Percentiles rank a stretch among this genome's conserved stretches.
phyloP scores from a whole-genome alignment of 257 asterid species.

The Cinchona pubescens region DNA sequence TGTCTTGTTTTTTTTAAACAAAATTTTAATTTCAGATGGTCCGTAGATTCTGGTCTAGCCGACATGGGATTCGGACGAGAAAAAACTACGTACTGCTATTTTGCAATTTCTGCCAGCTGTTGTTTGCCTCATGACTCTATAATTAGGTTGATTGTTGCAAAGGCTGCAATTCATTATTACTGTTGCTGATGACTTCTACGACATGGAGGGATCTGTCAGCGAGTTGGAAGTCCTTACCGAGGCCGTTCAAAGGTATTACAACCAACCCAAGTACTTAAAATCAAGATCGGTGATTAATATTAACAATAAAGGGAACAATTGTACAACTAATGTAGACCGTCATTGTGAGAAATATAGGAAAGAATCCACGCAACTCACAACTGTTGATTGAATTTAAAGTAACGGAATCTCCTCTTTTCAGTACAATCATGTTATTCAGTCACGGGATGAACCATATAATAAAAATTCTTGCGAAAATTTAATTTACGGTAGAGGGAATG shows the following conservation, averaged over 20 bases:
- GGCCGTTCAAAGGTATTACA: slow-evolving; percentile 43
- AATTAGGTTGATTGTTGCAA: slow-evolving; percentile 38
- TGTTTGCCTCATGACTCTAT: slow-evolving; percentile 34
- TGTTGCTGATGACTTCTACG: slow-evolving; percentile 61
- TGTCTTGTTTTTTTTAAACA: slow-evolving; percentile 11
- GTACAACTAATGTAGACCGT: too few species aligned
- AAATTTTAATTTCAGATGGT: slow-evolving; percentile 39
- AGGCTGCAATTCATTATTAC: slow-evolving; percentile 44
- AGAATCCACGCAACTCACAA: too few species aligned
- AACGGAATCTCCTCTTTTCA: too few species aligned
- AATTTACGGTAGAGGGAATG: too few species aligned
- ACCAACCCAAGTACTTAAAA: too few species aligned
- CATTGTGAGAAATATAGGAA: too few species aligned
- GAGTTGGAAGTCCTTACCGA: slow-evolving; percentile 41
- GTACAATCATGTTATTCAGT: too few species aligned
- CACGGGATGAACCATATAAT: too few species aligned
- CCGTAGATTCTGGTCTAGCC: slow-evolving; percentile 43
- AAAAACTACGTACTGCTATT: slow-evolving; percentile 48
- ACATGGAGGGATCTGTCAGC: slow-evolving; percentile 43
- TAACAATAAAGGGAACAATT: too few species aligned
- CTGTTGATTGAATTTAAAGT: too few species aligned
- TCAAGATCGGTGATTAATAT: too few species aligned
- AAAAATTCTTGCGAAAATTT: too few species aligned
- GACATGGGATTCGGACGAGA: slow-evolving; percentile 73
- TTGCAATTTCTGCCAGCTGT: slow-evolving; percentile 39